Conservation (phyloP, 2,329 filamentous ascomycete species). For the Colletotrichum sp. region DNA sequence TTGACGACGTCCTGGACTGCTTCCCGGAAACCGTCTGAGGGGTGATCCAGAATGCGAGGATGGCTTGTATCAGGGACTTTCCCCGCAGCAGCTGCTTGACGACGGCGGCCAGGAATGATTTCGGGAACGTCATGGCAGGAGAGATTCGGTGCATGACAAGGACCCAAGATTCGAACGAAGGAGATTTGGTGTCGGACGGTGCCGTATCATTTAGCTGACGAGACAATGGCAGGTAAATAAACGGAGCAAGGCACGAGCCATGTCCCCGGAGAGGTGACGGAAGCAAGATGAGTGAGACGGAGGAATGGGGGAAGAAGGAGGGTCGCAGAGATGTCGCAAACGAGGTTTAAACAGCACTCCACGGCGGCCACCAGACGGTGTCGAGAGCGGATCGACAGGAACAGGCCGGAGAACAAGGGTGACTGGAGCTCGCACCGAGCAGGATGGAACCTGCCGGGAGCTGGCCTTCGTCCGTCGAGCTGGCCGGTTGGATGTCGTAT, state of each 20-base stretch:
- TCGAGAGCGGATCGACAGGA: constrained; percentile 11
- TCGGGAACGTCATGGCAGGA: constrained; percentile 63
- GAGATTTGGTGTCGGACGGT: not conserved
- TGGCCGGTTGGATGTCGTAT: constrained; percentile 11
- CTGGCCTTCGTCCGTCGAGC: not conserved
- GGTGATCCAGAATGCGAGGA: constrained; percentile 41
- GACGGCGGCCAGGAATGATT: constrained; percentile 58
- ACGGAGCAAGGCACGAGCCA: constrained; percentile 12
- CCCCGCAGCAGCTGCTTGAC: constrained; percentile 64
- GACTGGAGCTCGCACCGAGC: not conserved
- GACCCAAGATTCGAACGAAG: not conserved
- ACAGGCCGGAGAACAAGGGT: not conserved
- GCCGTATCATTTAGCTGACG: constrained; percentile 23
- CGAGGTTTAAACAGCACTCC: constrained; percentile 16
- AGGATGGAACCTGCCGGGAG: constrained; percentile 17
- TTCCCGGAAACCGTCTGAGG: constrained; percentile 10
- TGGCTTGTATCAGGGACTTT: constrained; percentile 62
- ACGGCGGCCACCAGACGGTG: not conserved
- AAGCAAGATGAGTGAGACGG: not conserved
- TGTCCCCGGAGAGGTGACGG: constrained; percentile 2
- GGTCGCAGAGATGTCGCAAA: constrained; percentile 12
- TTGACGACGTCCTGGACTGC: not conserved
- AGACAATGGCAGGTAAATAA: constrained; percentile 19
- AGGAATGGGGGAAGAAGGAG: not conserved
- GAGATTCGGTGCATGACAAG: constrained; percentile 56